phyloP scores from a whole-genome alignment of 371 early-diverging fungal genomes.

The Rhizomucor pusillus region DNA sequence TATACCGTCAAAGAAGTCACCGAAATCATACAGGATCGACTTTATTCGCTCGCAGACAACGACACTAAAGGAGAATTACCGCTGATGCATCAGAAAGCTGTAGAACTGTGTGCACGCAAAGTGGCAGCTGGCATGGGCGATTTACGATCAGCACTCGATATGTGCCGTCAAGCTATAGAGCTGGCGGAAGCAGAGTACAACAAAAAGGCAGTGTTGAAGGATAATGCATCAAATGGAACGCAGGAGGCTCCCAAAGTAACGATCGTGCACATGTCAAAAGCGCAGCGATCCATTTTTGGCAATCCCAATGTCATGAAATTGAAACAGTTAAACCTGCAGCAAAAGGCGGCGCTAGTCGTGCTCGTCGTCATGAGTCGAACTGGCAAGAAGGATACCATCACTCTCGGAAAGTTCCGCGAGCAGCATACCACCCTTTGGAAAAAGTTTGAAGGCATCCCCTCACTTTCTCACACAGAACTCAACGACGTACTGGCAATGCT shows the following conservation, averaged over 20 bases:
- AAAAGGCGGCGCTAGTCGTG: conserved; percentile 71
- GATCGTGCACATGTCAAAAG: conserved; percentile 76
- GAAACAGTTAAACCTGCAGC: conserved; percentile 70
- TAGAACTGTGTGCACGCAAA: conserved; percentile 92
- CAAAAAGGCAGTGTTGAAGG: conserved; percentile 30
- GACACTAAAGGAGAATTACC: conserved; percentile 27
- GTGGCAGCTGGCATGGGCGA: conserved; percentile 91
- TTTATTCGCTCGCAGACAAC: conserved; percentile 43
- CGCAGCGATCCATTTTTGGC: conserved; percentile 64
- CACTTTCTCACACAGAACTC: conserved; percentile 76
- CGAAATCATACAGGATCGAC: conserved; percentile 79
- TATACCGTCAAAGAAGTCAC: conserved; percentile 82
- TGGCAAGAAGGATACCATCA: conserved; percentile 38
- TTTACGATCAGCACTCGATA: conserved; percentile 86
- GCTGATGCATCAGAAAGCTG: conserved; percentile 79
- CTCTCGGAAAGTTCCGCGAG: conserved; percentile 55
- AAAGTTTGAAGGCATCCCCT: conserved; percentile 37
- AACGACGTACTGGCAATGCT: conserved; percentile 70
- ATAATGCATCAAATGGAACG: conserved; percentile 12
- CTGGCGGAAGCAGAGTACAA: conserved; percentile 69
- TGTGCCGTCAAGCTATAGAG: conserved; percentile 86
- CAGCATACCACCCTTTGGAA: conserved; percentile 54
- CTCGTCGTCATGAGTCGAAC: conserved; percentile 37
- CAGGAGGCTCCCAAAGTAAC: conserved; percentile 54
- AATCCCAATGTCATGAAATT: conserved; percentile 62